A percentile compares a stretch with the other conserved stretches of the same genome.
phyloP scores from a whole-genome alignment of 208 protist species.

The Acanthamoeba healyi region DNA sequence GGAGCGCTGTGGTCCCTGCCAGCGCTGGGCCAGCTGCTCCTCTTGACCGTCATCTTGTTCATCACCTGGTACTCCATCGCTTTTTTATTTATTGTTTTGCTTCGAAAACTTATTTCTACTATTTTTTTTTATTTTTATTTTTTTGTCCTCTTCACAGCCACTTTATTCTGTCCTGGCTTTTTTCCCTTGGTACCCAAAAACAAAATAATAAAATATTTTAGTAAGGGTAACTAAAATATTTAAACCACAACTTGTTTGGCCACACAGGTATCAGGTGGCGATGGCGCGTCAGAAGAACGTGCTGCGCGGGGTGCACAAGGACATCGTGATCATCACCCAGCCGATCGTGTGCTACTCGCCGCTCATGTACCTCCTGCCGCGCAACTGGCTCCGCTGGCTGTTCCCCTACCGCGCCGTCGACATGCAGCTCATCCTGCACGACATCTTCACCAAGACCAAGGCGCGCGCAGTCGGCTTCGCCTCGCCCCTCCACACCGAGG shows the following conservation, averaged over 20 bases:
- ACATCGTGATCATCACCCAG: constrained; percentile 33
- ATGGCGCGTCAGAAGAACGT: background rate
- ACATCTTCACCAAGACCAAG: background rate
- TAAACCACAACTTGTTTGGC: background rate
- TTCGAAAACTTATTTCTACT: too few species aligned
- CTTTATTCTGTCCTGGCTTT: background rate
- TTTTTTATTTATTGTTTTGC: too few species aligned
- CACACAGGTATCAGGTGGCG: background rate
- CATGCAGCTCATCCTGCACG: background rate
- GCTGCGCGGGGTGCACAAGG: background rate
- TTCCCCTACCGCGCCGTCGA: constrained; percentile 4
- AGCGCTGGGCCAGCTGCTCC: background rate
- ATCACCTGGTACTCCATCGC: background rate
- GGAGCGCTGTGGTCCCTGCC: background rate
- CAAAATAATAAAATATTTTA: too few species aligned
- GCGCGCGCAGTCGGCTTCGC: constrained; percentile 21
- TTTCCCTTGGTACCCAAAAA: background rate
- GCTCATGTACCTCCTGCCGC: constrained; percentile 8
- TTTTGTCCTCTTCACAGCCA: background rate
- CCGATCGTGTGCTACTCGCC: background rate
- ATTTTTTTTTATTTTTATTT: background rate
- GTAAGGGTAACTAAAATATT: background rate
- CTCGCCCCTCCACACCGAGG: background rate
- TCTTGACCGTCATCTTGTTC: background rate
- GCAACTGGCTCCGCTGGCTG: constrained; percentile 13